These are phyloP conservation scores for Tylopilus felleus DNA, from an alignment of 768 basidiomycete species.

Conservation along the genomic window DNA sequence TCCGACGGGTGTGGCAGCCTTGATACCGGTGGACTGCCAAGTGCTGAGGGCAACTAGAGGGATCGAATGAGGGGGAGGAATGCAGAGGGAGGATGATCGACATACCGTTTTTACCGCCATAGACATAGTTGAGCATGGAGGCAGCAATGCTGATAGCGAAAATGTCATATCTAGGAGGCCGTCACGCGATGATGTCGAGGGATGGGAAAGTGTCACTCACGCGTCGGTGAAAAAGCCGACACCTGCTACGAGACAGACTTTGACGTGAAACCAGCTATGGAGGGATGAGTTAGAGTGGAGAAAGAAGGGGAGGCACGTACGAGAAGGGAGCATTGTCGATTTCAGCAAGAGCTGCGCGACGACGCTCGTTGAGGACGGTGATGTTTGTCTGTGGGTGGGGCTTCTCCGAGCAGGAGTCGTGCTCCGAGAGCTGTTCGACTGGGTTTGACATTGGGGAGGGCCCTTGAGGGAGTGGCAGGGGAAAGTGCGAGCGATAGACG, in stretches of 20 bases:
- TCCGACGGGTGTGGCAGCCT: slow-evolving; percentile 74
- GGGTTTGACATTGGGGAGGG: slow-evolving; percentile 18
- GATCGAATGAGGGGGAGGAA: not conserved
- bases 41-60: slow-evolving; percentile 31
- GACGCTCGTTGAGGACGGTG: slow-evolving; percentile 58
- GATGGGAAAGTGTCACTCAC: slow-evolving; percentile 33
- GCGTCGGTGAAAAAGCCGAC: slow-evolving; percentile 92
- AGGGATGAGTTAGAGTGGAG: not conserved
- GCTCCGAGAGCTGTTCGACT: slow-evolving; percentile 27
- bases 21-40: slow-evolving; percentile 74
- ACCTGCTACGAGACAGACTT: slow-evolving; percentile 66
- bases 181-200: not conserved
- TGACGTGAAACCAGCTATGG: slow-evolving; percentile 79
- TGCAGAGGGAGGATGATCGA: not conserved
- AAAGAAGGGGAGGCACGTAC: slow-evolving; percentile 39
- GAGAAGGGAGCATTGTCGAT: slow-evolving; percentile 86
- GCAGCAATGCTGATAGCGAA: slow-evolving; percentile 89
- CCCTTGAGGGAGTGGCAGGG: not conserved
- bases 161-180: slow-evolving; percentile 56
- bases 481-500: not conserved
- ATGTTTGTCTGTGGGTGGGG: slow-evolving; percentile 21
- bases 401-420: slow-evolving; percentile 31
- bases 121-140: slow-evolving; percentile 81
- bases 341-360: slow-evolving; percentile 78
- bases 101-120: slow-evolving; percentile 37